Conservation (phyloP, 768 basidiomycete species). For the Rhodotorula babjevae region DNA sequence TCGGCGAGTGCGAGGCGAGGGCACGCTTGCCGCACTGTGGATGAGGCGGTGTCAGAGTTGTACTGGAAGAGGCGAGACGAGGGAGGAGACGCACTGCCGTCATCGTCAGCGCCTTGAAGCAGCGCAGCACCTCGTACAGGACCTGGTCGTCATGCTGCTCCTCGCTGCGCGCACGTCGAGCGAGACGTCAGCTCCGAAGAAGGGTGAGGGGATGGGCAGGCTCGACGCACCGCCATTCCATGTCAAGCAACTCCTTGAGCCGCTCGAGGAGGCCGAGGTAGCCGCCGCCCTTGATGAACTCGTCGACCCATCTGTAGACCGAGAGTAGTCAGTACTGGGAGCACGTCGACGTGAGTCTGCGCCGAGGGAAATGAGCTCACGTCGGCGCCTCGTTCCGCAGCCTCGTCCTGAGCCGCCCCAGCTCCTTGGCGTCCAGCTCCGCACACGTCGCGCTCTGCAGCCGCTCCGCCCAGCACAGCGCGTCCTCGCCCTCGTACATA, state of each 20-base stretch:
- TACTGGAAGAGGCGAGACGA: too few relatives aligned
- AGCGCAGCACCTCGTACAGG: slow-evolving; percentile 82
- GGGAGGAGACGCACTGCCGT: slow-evolving; percentile 43
- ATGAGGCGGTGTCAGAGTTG: neutral
- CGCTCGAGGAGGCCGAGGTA: slow-evolving; percentile 77
- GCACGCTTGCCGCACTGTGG: slow-evolving; percentile 74
- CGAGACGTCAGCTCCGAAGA: too few relatives aligned
- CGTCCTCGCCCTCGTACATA: slow-evolving; percentile 35
- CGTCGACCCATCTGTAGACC: slow-evolving; percentile 64
- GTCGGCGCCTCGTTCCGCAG: slow-evolving; percentile 86
- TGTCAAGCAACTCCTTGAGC: slow-evolving; percentile 82
- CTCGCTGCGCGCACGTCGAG: slow-evolving; percentile 53
- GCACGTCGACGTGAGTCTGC: too few relatives aligned
- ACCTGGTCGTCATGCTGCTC: slow-evolving; percentile 97
- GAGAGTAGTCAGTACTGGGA: too few relatives aligned
- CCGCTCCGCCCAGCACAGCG: slow-evolving; percentile 60
- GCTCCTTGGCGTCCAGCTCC: slow-evolving; percentile 72
- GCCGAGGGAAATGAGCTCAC: slow-evolving; percentile 50
- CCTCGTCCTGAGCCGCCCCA: slow-evolving; percentile 81
- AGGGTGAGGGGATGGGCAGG: neutral
- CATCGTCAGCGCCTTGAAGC: slow-evolving; percentile 88
- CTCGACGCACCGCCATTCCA: slow-evolving; percentile 75
- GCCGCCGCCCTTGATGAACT: slow-evolving; percentile 75
- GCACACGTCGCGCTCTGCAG: slow-evolving; percentile 65
- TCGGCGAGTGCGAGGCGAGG: slow-evolving; percentile 78